These are phyloP conservation scores for Talaromyces marneffei DNA, from an alignment of 2,329 filamentous ascomycete genomes.

Conservation along the genomic window DNA sequence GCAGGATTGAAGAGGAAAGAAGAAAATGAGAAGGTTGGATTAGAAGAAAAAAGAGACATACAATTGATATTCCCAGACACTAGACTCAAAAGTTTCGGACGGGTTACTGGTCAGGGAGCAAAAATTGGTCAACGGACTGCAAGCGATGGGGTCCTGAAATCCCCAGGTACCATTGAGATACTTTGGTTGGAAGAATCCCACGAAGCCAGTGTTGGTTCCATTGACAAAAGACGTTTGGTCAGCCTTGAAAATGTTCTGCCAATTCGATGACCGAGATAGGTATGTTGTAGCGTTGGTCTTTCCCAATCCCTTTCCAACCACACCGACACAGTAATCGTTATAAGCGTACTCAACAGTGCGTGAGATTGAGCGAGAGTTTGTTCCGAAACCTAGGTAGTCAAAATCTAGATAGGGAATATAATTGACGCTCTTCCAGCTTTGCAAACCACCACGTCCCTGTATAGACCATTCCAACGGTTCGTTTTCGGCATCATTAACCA, in stretches of 20 bases:
- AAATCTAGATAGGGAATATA: slow-evolving; percentile 68
- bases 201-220: slow-evolving; percentile 59
- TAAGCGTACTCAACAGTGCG: slow-evolving; percentile 72
- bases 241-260: slow-evolving; percentile 62
- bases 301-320: slow-evolving; percentile 55
- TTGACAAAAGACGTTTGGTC: slow-evolving; percentile 55
- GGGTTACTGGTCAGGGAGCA: slow-evolving; percentile 28
- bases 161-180: slow-evolving; percentile 65
- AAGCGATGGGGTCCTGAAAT: slow-evolving; percentile 53
- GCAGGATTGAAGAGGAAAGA: background rate
- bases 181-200: slow-evolving; percentile 66
- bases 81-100: slow-evolving; percentile 29
- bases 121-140: slow-evolving; percentile 21
- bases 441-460: slow-evolving; percentile 63
- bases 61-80: slow-evolving; percentile 31
- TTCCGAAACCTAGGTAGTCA: slow-evolving; percentile 60
- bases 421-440: slow-evolving; percentile 63
- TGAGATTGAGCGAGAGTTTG: slow-evolving; percentile 64
- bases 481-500: slow-evolving; percentile 64
- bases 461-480: slow-evolving; percentile 65
- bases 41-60: slow-evolving; percentile 34
- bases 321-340: slow-evolving; percentile 63
- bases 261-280: slow-evolving; percentile 54
- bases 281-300: slow-evolving; percentile 56
- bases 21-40: background rate